Conservation (phyloP, 2,329 filamentous ascomycete genomes). For the Sporothrix luriei region DNA sequence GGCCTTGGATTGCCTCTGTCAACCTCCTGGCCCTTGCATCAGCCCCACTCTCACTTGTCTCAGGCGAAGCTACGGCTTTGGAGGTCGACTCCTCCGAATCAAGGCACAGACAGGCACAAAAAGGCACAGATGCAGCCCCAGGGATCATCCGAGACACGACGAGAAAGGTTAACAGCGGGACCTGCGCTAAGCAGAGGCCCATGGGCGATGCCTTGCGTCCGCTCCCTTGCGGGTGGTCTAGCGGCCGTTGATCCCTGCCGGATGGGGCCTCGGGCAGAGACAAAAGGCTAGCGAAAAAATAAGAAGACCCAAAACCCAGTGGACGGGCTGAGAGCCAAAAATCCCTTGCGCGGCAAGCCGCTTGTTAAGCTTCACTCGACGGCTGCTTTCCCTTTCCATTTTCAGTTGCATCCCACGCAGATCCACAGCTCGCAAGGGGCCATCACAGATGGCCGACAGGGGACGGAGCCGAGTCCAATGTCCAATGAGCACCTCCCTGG, state of each 20-base stretch:
- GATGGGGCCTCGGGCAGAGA: background rate
- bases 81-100: background rate
- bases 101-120: background rate
- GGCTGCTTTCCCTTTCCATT: background rate
- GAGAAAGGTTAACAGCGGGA: slow-evolving; percentile 5
- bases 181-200: background rate
- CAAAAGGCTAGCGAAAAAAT: background rate
- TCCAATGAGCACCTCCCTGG: background rate
- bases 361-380: background rate
- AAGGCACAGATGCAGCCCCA: background rate
- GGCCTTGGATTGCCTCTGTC: background rate
- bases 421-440: slow-evolving; percentile 15
- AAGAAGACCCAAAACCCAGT: too few species aligned
- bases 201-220: slow-evolving; percentile 5
- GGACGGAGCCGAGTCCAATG: background rate
- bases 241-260: background rate
- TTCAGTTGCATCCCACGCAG: background rate
- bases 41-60: slow-evolving; percentile 17
- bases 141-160: slow-evolving; percentile 17
- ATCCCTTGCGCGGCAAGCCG: background rate
- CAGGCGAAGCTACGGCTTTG: background rate
- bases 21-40: slow-evolving; percentile 21
- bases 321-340: background rate
- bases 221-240: slow-evolving; percentile 13
- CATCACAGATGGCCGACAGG: background rate